A percentile compares a stretch with the other conserved stretches of the same genome.
phyloP scores from a whole-genome alignment of 2,329 filamentous ascomycete species.

The Fusarium humuli region DNA sequence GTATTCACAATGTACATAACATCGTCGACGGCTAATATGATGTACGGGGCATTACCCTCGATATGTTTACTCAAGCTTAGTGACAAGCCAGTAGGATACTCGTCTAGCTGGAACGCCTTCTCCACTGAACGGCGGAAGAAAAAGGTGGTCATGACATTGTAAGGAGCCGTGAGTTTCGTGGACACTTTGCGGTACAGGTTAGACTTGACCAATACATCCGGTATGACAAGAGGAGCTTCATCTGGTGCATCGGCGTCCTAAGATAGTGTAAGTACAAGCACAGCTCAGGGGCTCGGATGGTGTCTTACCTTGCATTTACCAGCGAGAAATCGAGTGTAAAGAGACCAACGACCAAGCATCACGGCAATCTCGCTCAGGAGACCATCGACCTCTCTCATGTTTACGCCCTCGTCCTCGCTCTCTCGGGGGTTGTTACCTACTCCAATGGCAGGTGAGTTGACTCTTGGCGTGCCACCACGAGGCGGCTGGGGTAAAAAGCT shows the following conservation, averaged over 20 bases:
- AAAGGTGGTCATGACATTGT: conserved; percentile 93
- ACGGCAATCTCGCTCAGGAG: conserved; percentile 87
- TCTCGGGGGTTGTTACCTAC: conserved; percentile 64
- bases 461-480: conserved; percentile 71
- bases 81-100: conserved; percentile 82
- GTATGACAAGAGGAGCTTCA: conserved; percentile 71
- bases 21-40: conserved; percentile 95
- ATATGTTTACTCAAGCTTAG: conserved; percentile 79
- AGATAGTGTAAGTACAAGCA: conserved; percentile 27
- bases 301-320: conserved; percentile 81
- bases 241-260: conserved; percentile 65
- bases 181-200: conserved; percentile 83
- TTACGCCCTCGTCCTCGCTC: conserved; percentile 91
- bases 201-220: conserved; percentile 81
- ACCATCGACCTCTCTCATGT: conserved; percentile 95
- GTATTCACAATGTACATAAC: conserved; percentile 99
- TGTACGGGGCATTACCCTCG: conserved; percentile 84
- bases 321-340: conserved; percentile 90
- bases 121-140: conserved; percentile 97
- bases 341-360: conserved; percentile 93
- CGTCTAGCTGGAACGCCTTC: conserved; percentile 96
- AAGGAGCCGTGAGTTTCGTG: conserved; percentile 79
- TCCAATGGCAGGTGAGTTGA: conserved; percentile 79
- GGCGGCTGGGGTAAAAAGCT: conserved; percentile 85
- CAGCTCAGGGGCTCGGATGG: neutral